These are phyloP conservation scores for Scutellaria baicalensis DNA, from an alignment of 257 asterid genomes.

Conservation along the genomic window DNA sequence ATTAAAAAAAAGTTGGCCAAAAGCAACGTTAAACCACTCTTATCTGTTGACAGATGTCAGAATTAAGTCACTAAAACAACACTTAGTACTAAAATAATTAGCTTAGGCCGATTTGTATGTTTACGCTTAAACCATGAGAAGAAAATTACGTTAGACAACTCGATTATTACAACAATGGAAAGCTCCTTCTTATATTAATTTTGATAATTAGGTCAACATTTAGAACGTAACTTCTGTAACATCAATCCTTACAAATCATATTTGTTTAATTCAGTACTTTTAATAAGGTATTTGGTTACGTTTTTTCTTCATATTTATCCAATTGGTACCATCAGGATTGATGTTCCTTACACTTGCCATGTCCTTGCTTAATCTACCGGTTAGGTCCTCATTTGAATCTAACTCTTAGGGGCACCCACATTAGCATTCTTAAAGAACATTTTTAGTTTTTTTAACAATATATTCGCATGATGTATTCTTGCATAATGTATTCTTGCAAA, in stretches of 20 bases:
- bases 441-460: too few relatives aligned
- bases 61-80: not conserved
- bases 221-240: constrained; percentile 11
- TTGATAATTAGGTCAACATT: not conserved
- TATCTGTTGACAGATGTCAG: constrained; percentile 6
- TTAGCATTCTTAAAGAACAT: too few relatives aligned
- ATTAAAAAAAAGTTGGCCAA: too few relatives aligned
- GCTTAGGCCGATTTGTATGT: constrained; percentile 16
- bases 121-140: not conserved
- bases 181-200: not conserved
- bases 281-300: not conserved
- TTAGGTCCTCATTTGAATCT: too few relatives aligned
- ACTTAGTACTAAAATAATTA: not conserved
- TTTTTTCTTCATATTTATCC: not conserved
- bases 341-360: too few relatives aligned
- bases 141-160: not conserved
- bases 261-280: not conserved
- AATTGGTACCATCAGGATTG: not conserved
- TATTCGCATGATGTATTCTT: too few relatives aligned
- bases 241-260: not conserved
- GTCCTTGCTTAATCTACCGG: too few relatives aligned
- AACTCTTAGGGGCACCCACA: too few relatives aligned
- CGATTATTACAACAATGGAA: constrained; percentile 6
- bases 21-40: constrained; percentile 3
- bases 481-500: too few relatives aligned